A percentile compares a stretch with the other conserved stretches of the same genome.
These are phyloP conservation scores for Adenanthera pavonina DNA, from an alignment of 306 rosid species.

Conservation along the genomic window DNA sequence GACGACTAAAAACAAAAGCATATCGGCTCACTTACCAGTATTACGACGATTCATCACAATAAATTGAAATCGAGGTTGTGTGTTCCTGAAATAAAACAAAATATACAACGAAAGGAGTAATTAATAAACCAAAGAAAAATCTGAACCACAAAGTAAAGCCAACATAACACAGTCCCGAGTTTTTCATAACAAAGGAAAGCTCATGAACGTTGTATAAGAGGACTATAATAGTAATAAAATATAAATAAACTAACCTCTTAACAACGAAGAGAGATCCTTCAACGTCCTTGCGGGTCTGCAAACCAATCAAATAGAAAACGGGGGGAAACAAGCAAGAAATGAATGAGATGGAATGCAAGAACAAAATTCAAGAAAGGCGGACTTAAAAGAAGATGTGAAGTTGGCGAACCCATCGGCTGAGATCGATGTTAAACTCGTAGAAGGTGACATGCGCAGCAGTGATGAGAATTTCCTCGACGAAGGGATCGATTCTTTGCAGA, in stretches of 20 bases:
- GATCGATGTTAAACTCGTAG: constrained; percentile 67
- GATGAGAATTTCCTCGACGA: constrained; percentile 63
- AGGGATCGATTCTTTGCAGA: constrained; percentile 67
- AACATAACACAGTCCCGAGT: not conserved
- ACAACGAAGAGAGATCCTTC: constrained; percentile 73
- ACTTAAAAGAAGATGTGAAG: not conserved
- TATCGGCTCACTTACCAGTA: constrained; percentile 53
- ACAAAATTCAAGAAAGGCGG: not conserved
- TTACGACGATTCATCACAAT: constrained; percentile 70
- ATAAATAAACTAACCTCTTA: constrained; percentile 44
- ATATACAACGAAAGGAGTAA: constrained; percentile 18
- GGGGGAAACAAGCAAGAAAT: not conserved
- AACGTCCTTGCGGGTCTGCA: constrained; percentile 67
- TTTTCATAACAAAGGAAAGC: constrained; percentile 14
- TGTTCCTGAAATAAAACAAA: constrained; percentile 53
- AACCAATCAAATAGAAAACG: constrained; percentile 13
- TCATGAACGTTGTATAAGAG: not conserved
- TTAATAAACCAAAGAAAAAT: not conserved
- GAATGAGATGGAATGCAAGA: not conserved
- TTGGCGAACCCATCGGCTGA: constrained; percentile 59
- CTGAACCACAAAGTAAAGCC: not conserved
- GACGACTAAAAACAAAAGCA: constrained; percentile 13
- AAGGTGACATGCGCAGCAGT: constrained; percentile 72
- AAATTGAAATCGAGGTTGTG: constrained; percentile 67
- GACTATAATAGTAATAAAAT: not conserved